These are phyloP conservation scores for Larix kaempferi DNA, from an alignment of 75 land plant genomes.

Conservation along the genomic window DNA sequence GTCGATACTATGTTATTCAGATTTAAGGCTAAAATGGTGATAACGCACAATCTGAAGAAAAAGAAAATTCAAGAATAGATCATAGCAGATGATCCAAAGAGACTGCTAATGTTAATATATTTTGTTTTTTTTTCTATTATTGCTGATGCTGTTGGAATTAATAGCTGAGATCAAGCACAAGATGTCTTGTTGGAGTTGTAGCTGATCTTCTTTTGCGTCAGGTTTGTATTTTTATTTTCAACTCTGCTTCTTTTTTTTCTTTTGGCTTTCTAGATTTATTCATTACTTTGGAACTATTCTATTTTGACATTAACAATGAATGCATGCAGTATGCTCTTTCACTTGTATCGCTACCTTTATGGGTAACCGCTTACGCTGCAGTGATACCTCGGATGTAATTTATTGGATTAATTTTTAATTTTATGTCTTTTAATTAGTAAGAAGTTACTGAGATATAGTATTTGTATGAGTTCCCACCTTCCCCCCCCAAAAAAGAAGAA, in stretches of 20 bases:
- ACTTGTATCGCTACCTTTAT: slow-evolving; percentile 19
- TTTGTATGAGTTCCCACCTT: neutral
- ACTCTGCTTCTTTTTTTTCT: neutral
- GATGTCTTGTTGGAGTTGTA: slow-evolving; percentile 16
- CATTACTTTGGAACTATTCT: neutral
- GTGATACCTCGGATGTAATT: neutral
- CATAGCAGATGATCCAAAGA: neutral
- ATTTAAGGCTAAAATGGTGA: neutral
- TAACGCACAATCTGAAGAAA: neutral
- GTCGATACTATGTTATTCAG: neutral
- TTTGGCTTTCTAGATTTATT: neutral
- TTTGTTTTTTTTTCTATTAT: neutral
- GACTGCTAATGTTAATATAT: neutral
- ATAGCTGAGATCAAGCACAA: slow-evolving; percentile 24
- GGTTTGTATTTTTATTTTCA: slow-evolving; percentile 13
- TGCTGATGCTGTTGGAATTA: neutral
- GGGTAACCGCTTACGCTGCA: slow-evolving; percentile 17
- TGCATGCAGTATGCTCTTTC: slow-evolving; percentile 29
- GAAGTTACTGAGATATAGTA: neutral
- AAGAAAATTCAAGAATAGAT: neutral
- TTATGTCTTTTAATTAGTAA: neutral
- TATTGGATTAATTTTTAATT: neutral
- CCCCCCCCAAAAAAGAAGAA: no score
- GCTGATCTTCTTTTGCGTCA: slow-evolving; percentile 25
- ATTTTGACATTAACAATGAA: neutral